Base-by-base conservation (phyloP, 805 yeast species). In the Ascoidea asiatica region DNA sequence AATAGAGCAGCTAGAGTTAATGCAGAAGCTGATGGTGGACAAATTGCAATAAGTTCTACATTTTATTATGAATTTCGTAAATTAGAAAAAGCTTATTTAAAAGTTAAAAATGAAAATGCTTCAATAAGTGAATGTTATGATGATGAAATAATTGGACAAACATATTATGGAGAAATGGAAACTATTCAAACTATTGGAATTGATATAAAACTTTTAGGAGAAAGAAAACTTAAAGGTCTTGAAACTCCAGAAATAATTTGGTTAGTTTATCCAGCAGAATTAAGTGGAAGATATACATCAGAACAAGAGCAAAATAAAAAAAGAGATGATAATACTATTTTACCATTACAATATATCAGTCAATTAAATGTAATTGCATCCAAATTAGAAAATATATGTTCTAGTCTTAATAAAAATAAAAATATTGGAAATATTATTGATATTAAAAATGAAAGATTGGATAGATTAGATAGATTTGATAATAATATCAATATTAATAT, bases 11-110 rank as follows among this genome's bases (percentile, higher is more conserved):
- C 97, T 1, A 73, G 99, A 55, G 90, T 92, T 21, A 81, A 89
- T 57, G 84, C 95, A 5, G 83, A 86, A 43, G 99, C 98, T 0
- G 95, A 87, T 61, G 99, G 99, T 48, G 99, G 99, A n/a, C 96
- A 90, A 61, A 85, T 90, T 22, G 79, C 95, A 0, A 72, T 89
- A 46, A 82, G 95, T 55, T 71, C 79, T 5, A 97, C 90, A 60
- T 85, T 87, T 55, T 66, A 83, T 52, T 71, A 72, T 40, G 95
- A 85, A 56, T 73, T 87, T 55, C 70, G 70, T 42, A 71, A 78
- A 43, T 67, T 84, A 29, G 66, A 72, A 53, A 62, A 61, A 4
- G 62, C 61, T 21, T 69, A 66, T 44, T 53, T 57, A 35, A 50
- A 53, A 20, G 63, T 59, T 33, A 50, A 50, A 2, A 49, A 46